Evolutionary conservation across 768 basidiomycete genomes (phyloP).

Genomic region (Panaeolus cyanescens): DNA sequence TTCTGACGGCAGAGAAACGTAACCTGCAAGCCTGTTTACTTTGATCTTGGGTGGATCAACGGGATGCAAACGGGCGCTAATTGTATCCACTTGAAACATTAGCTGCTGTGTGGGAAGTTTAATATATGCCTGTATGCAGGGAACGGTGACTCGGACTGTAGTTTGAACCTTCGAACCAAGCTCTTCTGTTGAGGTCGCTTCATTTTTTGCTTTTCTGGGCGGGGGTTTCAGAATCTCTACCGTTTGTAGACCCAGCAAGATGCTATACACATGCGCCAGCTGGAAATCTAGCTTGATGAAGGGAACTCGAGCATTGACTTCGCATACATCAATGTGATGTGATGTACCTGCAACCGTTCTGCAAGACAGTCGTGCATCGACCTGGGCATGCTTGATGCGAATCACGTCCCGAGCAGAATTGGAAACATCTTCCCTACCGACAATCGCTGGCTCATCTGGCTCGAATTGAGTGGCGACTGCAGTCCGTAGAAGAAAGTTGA

Average conservation of each 20-base stretch:
- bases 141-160: constrained; percentile 19
- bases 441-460: constrained; percentile 64
- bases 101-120: constrained; percentile 50
- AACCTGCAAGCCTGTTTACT: constrained; percentile 48
- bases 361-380: constrained; percentile 28
- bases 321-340: constrained; percentile 40
- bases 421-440: constrained; percentile 51
- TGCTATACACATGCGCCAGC: constrained; percentile 69
- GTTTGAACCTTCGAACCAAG: constrained; percentile 6
- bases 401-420: constrained; percentile 47
- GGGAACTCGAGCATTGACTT: constrained; percentile 52
- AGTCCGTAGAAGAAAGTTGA: constrained; percentile 55
- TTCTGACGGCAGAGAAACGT: constrained; percentile 53
- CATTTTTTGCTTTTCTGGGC: not conserved
- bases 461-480: constrained; percentile 69
- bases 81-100: constrained; percentile 44
- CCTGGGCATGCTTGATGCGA: constrained; percentile 31
- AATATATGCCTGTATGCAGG: constrained; percentile 48
- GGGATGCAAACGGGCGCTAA: constrained; percentile 26
- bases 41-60: constrained; percentile 32
- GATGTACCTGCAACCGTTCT: constrained; percentile 17
- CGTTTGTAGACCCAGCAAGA: constrained; percentile 61
- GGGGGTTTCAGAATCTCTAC: constrained; percentile 39
- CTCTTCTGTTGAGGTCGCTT: not conserved
- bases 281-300: constrained; percentile 54